Evolutionary conservation across 2,329 filamentous ascomycete genomes (phyloP).

Genomic region (Phoma sp.): DNA sequence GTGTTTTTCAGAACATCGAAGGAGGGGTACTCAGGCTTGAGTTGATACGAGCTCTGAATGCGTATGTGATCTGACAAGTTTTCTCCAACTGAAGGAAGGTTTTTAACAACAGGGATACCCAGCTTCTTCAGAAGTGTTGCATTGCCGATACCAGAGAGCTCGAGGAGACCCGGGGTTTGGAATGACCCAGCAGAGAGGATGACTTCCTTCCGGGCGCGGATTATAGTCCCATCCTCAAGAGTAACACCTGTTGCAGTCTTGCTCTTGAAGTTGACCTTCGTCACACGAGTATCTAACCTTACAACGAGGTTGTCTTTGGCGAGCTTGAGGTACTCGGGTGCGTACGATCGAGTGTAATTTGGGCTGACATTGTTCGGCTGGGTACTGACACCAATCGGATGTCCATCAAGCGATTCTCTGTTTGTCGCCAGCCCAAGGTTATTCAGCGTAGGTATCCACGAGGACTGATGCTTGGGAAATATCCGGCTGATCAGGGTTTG

Average conservation of each 20-base stretch:
- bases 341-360: constrained; percentile 59
- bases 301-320: constrained; percentile 53
- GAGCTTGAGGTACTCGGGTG: constrained; percentile 54
- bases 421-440: constrained; percentile 53
- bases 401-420: constrained; percentile 57
- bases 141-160: constrained; percentile 35
- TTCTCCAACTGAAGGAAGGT: constrained; percentile 34
- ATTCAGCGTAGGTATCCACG: constrained; percentile 56
- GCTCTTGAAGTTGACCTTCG: constrained; percentile 48
- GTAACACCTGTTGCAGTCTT: constrained; percentile 42
- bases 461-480: constrained; percentile 52
- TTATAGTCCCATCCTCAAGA: constrained; percentile 35
- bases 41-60: constrained; percentile 32
- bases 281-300: constrained; percentile 46
- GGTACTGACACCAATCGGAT: constrained; percentile 58
- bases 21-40: constrained; percentile 31
- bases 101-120: constrained; percentile 28
- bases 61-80: constrained; percentile 45
- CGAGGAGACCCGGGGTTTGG: constrained; percentile 34
- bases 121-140: constrained; percentile 21
- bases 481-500: constrained; percentile 51
- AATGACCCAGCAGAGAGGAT: constrained; percentile 38
- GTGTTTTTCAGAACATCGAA: constrained; percentile 35
- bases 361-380: constrained; percentile 58
- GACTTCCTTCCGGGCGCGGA: constrained; percentile 39